Evolutionary conservation across 2,329 filamentous ascomycete species (phyloP), one percentile per base, ranked within the genome.

Genomic region (Venturia effusa): DNA sequence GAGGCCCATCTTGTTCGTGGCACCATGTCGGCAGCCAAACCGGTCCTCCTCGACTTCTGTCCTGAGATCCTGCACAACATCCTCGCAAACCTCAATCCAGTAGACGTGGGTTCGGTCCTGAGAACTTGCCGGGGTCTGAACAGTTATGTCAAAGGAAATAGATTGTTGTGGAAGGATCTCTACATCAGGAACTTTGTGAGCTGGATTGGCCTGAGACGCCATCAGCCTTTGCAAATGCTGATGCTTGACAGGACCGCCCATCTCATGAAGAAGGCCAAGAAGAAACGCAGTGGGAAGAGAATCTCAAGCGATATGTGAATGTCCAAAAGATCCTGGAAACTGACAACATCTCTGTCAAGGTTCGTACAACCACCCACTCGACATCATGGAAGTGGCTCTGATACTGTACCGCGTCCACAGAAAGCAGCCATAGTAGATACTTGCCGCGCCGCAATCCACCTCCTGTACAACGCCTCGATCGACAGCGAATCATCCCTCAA

Each of bases 51-150:
- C 37, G 70, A 72, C 66, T 79, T 88, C 27, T 85, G 86, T 10
- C 78, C 81, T 7, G 87, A 90, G 76, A 79, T 89, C 51, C 71
- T 89, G 32, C 83, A 87, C 69, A 76, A 81, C 69, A 83, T 89
- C 67, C 76, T 90, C 66, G 74, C 72, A 64, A 78, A 80, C 67
- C 77, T 88, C 43, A 74, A 81, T 34, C 83, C 84, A 1, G 71
- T 74, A 48, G 86, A 89, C 66, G 74, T 90, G 10, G 76, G 78
- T 1, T 71, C 74, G 8, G 70, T 88, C 55, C 78, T 80, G 43
- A 73, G 72, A 65, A 80, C 81, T 59, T 88, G 83, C 71, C 78
- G 74, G 22, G 71, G 69, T 13, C 74, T 92, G 59, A 74, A 82
- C 65, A 72, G 75, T 40, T 83, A 84, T 66, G 77, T 88, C 62